Percentiles rank a stretch among this genome's conserved stretches.
phyloP scores from a whole-genome alignment of 2,329 filamentous ascomycete species.

The Aureobasidium sp. region DNA sequence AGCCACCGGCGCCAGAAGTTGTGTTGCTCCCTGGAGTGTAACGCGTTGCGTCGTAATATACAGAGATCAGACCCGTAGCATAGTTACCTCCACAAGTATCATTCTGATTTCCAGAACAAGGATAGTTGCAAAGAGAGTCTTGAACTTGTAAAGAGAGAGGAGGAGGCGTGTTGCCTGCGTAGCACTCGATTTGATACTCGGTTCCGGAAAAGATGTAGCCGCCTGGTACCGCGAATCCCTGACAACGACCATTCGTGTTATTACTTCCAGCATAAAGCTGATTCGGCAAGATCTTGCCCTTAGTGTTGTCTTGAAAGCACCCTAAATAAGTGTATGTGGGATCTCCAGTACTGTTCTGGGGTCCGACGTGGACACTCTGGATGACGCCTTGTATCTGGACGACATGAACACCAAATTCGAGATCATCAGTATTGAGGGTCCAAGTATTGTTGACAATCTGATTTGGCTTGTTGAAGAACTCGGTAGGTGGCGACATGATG shows the following conservation, averaged over 20 bases:
- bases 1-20: background rate
- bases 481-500: conserved; percentile 23
- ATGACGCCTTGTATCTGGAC: conserved; percentile 31
- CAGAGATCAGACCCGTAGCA: conserved; percentile 42
- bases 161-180: conserved; percentile 5
- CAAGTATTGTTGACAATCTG: conserved; percentile 26
- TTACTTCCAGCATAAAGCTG: conserved; percentile 28
- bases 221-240: conserved; percentile 7
- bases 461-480: conserved; percentile 25
- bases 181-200: conserved; percentile 35
- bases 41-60: conserved; percentile 37
- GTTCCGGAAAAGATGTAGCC: conserved; percentile 31
- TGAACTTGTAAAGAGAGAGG: background rate
- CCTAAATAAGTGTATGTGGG: conserved; percentile 28
- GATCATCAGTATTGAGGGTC: conserved; percentile 39
- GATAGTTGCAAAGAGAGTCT: conserved; percentile 39
- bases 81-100: conserved; percentile 45
- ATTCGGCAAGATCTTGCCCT: conserved; percentile 26
- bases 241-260: conserved; percentile 21
- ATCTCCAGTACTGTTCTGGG: background rate
- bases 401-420: conserved; percentile 35
- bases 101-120: conserved; percentile 42
- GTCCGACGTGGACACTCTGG: conserved; percentile 31
- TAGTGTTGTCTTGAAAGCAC: conserved; percentile 31
- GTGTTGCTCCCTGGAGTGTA: background rate